phyloP scores from a whole-genome alignment of 1,284 basidiomycete species.

The Earliella scabrosa region DNA sequence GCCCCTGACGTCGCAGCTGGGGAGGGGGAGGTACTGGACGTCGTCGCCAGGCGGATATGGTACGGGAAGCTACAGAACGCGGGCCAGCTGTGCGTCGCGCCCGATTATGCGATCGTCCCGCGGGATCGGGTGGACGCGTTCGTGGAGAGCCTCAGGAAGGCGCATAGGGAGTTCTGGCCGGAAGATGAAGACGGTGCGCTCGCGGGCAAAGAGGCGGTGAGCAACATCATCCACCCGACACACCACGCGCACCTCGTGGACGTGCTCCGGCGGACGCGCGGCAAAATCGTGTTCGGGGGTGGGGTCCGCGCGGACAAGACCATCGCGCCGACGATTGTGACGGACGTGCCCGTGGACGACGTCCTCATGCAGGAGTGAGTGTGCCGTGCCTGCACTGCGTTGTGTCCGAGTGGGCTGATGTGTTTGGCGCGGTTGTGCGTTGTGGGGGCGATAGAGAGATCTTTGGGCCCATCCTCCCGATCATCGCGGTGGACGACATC shows the following conservation, averaged over 20 bases:
- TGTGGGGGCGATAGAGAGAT: conserved; percentile 49
- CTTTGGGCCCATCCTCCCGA: conserved; percentile 72
- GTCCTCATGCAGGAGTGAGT: conserved; percentile 57
- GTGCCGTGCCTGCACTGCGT: too few relatives aligned
- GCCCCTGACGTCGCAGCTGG: conserved; percentile 44
- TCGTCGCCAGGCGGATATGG: conserved; percentile 51
- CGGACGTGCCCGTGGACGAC: conserved; percentile 51
- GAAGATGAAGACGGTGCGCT: conserved; percentile 41
- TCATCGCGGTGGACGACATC: conserved; percentile 59
- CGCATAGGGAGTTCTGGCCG: conserved; percentile 40
- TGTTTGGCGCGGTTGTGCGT: background rate
- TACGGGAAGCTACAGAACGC: conserved; percentile 63
- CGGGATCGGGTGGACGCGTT: conserved; percentile 55
- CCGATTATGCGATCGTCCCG: conserved; percentile 66
- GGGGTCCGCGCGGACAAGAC: conserved; percentile 44
- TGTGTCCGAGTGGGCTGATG: too few relatives aligned
- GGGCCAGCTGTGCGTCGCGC: conserved; percentile 65
- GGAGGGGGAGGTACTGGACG: conserved; percentile 38
- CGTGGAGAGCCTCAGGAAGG: conserved; percentile 50
- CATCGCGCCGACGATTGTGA: conserved; percentile 53
- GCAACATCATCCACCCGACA: conserved; percentile 49
- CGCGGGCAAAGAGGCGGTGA: conserved; percentile 40
- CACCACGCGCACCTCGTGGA: conserved; percentile 57
- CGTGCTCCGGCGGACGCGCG: conserved; percentile 57
- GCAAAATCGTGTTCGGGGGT: conserved; percentile 60